phyloP scores from a whole-genome alignment of 257 asterid species.

The Gentiana dahurica region DNA sequence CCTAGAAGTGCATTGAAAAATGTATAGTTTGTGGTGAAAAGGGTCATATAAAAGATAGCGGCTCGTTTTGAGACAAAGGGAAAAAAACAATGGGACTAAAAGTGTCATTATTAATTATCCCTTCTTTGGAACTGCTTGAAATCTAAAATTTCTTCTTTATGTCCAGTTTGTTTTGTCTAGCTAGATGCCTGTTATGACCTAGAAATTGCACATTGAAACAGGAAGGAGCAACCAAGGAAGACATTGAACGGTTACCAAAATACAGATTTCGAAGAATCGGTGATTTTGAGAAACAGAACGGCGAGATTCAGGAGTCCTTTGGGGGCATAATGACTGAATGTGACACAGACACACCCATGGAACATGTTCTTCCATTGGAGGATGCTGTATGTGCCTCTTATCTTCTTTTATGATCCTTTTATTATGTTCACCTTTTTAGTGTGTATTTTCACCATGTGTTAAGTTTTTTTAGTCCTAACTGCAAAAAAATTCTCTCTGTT shows the following conservation, averaged over 20 bases:
- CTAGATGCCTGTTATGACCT: background rate
- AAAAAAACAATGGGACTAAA: too few relatives aligned
- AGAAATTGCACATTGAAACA: slow-evolving; percentile 15
- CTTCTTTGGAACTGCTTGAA: too few relatives aligned
- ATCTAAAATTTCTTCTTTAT: background rate
- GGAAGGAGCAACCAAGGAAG: slow-evolving; percentile 99
- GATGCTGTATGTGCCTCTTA: slow-evolving; percentile 54
- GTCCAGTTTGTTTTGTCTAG: too few relatives aligned
- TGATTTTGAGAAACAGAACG: slow-evolving; percentile 78
- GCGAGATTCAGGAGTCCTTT: slow-evolving; percentile 81
- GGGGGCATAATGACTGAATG: slow-evolving; percentile 88
- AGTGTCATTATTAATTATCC: too few relatives aligned
- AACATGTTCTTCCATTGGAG: slow-evolving; percentile 79
- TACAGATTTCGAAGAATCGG: slow-evolving; percentile 77
- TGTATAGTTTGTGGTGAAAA: too few relatives aligned
- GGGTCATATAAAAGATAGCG: too few relatives aligned
- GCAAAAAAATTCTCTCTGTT: too few relatives aligned
- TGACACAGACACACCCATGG: slow-evolving; percentile 55
- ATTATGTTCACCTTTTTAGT: background rate
- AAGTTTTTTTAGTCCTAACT: background rate
- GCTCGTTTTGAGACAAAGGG: too few relatives aligned
- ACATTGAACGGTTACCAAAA: slow-evolving; percentile 69
- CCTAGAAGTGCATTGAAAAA: too few relatives aligned
- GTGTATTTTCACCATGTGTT: background rate
- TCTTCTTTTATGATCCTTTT: background rate